A percentile compares a stretch with the other conserved stretches of the same genome.
These are phyloP conservation scores for Goffeauzyma gilvescens DNA, from an alignment of 768 basidiomycete species.

Conservation along the genomic window DNA sequence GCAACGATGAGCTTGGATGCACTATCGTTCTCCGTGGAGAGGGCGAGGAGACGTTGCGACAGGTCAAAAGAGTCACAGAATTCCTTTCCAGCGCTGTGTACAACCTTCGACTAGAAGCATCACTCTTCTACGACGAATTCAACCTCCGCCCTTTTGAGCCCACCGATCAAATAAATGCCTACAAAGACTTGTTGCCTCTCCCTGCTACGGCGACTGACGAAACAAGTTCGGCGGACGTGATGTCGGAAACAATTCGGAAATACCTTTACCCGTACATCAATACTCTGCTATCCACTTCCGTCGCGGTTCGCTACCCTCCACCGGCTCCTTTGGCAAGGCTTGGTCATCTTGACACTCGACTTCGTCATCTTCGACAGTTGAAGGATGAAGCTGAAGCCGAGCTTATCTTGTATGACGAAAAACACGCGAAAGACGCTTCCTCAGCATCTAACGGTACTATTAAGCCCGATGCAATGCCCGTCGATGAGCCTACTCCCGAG, in stretches of 20 bases:
- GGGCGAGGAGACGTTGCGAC: slow-evolving; percentile 55
- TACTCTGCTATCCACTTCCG: slow-evolving; percentile 83
- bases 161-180: too few relatives aligned
- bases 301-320: slow-evolving; percentile 75
- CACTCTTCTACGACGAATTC: slow-evolving; percentile 33
- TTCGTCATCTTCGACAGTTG: slow-evolving; percentile 48
- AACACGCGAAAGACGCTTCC: too few relatives aligned
- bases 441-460: too few relatives aligned
- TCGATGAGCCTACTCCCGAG: too few relatives aligned
- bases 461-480: too few relatives aligned
- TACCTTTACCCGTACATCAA: slow-evolving; percentile 64
- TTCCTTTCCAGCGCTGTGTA: slow-evolving; percentile 84
- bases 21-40: slow-evolving; percentile 82
- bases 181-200: too few relatives aligned
- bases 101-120: slow-evolving; percentile 72
- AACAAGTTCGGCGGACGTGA: slow-evolving; percentile 1
- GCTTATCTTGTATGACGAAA: slow-evolving; percentile 47
- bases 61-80: slow-evolving; percentile 77
- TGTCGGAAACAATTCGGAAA: slow-evolving; percentile 59
- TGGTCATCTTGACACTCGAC: slow-evolving; percentile 66
- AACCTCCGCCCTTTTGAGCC: slow-evolving; percentile 25
- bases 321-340: slow-evolving; percentile 73
- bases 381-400: slow-evolving; percentile 64
- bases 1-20: slow-evolving; percentile 77
- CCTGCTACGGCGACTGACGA: too few relatives aligned